Evolutionary conservation across 179 eudicot species (phyloP).

Genomic region (Camellia oleifera): DNA sequence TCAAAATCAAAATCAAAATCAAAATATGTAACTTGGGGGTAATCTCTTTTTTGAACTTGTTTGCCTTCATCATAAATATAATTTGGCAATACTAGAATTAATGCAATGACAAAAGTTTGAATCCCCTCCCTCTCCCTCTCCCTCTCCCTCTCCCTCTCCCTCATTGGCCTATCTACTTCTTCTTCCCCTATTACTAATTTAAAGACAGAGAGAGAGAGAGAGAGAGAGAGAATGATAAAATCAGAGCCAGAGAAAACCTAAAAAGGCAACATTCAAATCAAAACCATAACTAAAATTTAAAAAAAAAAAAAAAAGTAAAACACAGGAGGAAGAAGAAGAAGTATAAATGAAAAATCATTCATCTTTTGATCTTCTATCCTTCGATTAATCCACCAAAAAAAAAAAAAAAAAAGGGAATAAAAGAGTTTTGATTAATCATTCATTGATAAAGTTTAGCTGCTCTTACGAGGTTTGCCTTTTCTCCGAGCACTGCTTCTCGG

Average conservation of each 20-base stretch:
- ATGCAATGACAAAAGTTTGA: background rate
- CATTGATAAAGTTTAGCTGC: slow-evolving; percentile 18
- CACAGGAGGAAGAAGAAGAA: background rate
- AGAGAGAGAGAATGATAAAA: background rate
- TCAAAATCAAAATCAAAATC: background rate
- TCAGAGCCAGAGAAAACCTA: background rate
- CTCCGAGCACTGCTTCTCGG: slow-evolving; percentile 26
- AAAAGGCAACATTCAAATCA: background rate
- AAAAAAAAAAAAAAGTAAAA: background rate
- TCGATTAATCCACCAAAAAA: background rate
- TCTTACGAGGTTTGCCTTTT: slow-evolving; percentile 44
- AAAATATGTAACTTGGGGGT: background rate
- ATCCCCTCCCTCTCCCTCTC: background rate
- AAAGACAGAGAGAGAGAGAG: background rate
- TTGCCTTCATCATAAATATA: background rate
- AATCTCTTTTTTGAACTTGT: background rate
- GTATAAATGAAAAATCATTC: background rate
- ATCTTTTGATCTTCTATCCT: slow-evolving; percentile 3
- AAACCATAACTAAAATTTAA: background rate
- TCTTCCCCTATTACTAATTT: background rate
- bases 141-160: background rate
- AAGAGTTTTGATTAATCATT: background rate
- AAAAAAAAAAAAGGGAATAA: background rate
- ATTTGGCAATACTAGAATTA: slow-evolving; percentile 4
- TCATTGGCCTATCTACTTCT: background rate